Evolutionary conservation across 2,329 filamentous ascomycete species (phyloP).

Genomic region (Purpureocillium lavendulum): DNA sequence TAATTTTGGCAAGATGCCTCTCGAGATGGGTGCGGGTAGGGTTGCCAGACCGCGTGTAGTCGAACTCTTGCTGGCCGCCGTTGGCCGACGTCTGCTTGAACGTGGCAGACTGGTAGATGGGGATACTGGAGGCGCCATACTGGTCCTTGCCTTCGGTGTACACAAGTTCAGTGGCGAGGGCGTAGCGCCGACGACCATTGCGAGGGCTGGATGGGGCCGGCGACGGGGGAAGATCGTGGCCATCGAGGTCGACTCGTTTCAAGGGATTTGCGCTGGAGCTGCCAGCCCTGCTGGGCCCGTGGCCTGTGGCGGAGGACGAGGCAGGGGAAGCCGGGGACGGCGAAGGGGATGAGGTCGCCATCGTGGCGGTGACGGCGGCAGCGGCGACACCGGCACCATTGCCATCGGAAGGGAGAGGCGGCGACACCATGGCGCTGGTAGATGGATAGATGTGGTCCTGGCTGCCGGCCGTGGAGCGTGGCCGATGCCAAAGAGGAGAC

Average conservation of each 20-base stretch:
- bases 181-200: conserved; percentile 75
- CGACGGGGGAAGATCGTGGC: conserved; percentile 80
- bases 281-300: no score
- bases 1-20: conserved; percentile 95
- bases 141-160: conserved; percentile 95
- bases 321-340: no score
- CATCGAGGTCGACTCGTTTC: conserved; percentile 67
- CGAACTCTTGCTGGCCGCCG: conserved; percentile 80
- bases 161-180: conserved; percentile 90
- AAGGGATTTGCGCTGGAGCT: conserved; percentile 22
- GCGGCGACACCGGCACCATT: no score
- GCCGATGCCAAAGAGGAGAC: no score
- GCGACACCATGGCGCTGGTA: no score
- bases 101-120: conserved; percentile 96
- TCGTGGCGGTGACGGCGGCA: no score
- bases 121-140: conserved; percentile 92
- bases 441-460: no score
- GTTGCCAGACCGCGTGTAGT: conserved; percentile 97
- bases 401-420: no score
- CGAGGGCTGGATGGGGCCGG: conserved; percentile 87
- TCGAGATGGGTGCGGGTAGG: conserved; percentile 94
- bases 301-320: no score
- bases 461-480: no score
- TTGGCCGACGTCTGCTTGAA: conserved; percentile 85
- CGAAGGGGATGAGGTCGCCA: no score